A percentile compares a stretch with the other conserved stretches of the same genome.
Conservation (phyloP, 2,329 filamentous ascomycete species). For the Graphiopsis chlorocephala region DNA sequence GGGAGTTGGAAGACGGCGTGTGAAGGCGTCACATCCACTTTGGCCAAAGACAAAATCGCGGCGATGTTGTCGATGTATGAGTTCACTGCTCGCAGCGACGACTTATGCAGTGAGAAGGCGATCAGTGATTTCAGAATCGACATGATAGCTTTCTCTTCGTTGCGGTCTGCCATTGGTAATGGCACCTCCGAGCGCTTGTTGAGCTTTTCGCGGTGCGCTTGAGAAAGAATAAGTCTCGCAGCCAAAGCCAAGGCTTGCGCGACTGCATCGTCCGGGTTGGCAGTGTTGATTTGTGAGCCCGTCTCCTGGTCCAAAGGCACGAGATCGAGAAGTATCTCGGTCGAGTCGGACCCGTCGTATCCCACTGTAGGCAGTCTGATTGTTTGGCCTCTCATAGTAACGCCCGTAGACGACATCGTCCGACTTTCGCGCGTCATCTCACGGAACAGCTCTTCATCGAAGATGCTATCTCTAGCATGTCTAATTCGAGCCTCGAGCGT, state of each 20-base stretch:
- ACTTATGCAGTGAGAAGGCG: slow-evolving; percentile 51
- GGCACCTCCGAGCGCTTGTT: slow-evolving; percentile 65
- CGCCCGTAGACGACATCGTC: slow-evolving; percentile 65
- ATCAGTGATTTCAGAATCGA: slow-evolving; percentile 60
- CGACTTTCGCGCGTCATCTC: slow-evolving; percentile 83
- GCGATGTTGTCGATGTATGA: slow-evolving; percentile 28
- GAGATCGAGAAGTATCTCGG: slow-evolving; percentile 64
- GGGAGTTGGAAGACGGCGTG: slow-evolving; percentile 18
- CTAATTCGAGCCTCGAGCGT: slow-evolving; percentile 67
- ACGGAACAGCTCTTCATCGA: slow-evolving; percentile 84
- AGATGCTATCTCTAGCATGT: slow-evolving; percentile 74
- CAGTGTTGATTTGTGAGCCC: slow-evolving; percentile 18
- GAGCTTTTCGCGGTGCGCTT: slow-evolving; percentile 75
- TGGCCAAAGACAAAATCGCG: slow-evolving; percentile 20
- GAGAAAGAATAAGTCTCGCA: slow-evolving; percentile 72
- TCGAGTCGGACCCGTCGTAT: neutral
- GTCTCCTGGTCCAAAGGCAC: slow-evolving; percentile 47
- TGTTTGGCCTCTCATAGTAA: slow-evolving; percentile 57
- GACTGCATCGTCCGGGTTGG: slow-evolving; percentile 41
- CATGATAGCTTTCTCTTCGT: slow-evolving; percentile 51
- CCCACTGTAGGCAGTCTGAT: slow-evolving; percentile 28
- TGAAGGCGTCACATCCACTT: slow-evolving; percentile 18
- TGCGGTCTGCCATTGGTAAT: slow-evolving; percentile 52
- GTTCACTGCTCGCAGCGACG: slow-evolving; percentile 37
- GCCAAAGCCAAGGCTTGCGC: slow-evolving; percentile 66